phyloP scores from a whole-genome alignment of 2,329 filamentous ascomycete species.

The Arthroderma sp. region DNA sequence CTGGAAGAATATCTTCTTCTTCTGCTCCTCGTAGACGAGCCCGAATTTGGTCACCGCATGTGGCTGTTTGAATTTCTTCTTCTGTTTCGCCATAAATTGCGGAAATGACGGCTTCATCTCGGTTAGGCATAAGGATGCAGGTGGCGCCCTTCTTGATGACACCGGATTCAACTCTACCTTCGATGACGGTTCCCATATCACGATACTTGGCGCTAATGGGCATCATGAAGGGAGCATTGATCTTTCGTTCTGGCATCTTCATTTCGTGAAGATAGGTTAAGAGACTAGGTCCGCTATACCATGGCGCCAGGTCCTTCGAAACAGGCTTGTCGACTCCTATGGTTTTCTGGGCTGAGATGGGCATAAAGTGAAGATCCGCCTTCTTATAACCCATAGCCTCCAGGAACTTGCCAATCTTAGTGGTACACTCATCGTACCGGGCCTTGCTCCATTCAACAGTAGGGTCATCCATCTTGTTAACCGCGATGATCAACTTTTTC shows the following conservation, averaged over 20 bases:
- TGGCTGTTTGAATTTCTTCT: conserved; percentile 69
- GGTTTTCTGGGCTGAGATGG: conserved; percentile 78
- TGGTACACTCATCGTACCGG: conserved; percentile 83
- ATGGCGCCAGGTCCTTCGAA: conserved; percentile 60
- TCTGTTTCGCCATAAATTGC: conserved; percentile 92
- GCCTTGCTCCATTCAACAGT: conserved; percentile 94
- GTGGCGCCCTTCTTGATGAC: conserved; percentile 80
- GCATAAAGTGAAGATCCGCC: conserved; percentile 89
- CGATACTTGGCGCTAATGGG: conserved; percentile 90
- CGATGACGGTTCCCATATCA: conserved; percentile 93
- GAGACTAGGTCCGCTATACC: conserved; percentile 80
- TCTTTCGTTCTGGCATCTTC: conserved; percentile 83
- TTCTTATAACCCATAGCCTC: conserved; percentile 94
- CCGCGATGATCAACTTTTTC: conserved; percentile 84
- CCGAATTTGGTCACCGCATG: conserved; percentile 89
- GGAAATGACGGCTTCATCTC: conserved; percentile 63
- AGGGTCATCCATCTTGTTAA: conserved; percentile 99
- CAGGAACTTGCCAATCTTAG: conserved; percentile 75
- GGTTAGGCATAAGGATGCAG: conserved; percentile 93
- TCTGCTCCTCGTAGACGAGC: conserved; percentile 86
- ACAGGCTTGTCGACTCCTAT: conserved; percentile 81
- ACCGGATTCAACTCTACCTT: conserved; percentile 93
- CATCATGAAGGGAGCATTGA: conserved; percentile 99
- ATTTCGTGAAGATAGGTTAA: conserved; percentile 93
- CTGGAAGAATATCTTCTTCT: conserved; percentile 91